phyloP scores from a whole-genome alignment of 805 yeast genomes.

The Candida mattraensis region DNA sequence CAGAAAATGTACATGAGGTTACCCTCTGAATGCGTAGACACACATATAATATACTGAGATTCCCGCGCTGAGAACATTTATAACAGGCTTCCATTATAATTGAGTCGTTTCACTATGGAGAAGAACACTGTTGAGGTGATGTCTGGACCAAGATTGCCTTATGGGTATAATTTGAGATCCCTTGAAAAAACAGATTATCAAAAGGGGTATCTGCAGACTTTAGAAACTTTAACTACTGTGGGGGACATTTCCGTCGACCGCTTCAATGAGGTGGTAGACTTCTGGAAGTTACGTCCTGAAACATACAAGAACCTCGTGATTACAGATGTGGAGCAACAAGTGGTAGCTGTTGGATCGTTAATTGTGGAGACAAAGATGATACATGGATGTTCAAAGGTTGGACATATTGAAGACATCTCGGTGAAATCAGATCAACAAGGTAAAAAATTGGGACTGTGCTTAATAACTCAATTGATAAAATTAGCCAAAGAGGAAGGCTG shows the following conservation, averaged over 20 bases:
- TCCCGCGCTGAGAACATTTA: no score
- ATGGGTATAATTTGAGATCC: constrained; percentile 67
- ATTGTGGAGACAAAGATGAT: constrained; percentile 79
- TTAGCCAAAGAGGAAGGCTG: constrained; percentile 65
- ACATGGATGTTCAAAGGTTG: constrained; percentile 81
- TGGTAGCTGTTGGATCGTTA: constrained; percentile 84
- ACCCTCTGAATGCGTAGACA: not conserved
- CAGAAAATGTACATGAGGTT: no score
- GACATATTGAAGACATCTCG: constrained; percentile 94
- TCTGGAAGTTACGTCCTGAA: constrained; percentile 55
- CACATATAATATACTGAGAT: not conserved
- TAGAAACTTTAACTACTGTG: constrained; percentile 75
- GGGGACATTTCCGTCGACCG: constrained; percentile 59
- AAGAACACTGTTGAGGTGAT: not conserved
- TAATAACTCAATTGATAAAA: constrained; percentile 61
- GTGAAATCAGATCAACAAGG: constrained; percentile 79
- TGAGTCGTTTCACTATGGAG: no score
- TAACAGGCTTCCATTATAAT: not conserved
- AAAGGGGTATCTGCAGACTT: constrained; percentile 61
- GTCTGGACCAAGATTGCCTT: constrained; percentile 41
- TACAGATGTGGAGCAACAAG: constrained; percentile 44
- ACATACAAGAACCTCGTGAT: constrained; percentile 74
- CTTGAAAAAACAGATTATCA: constrained; percentile 54
- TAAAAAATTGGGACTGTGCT: constrained; percentile 65
- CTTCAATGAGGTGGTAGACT: constrained; percentile 51